Evolutionary conservation across 192 early-diverging fungal genomes (phyloP).

Genomic region (Coemansia sp.): DNA sequence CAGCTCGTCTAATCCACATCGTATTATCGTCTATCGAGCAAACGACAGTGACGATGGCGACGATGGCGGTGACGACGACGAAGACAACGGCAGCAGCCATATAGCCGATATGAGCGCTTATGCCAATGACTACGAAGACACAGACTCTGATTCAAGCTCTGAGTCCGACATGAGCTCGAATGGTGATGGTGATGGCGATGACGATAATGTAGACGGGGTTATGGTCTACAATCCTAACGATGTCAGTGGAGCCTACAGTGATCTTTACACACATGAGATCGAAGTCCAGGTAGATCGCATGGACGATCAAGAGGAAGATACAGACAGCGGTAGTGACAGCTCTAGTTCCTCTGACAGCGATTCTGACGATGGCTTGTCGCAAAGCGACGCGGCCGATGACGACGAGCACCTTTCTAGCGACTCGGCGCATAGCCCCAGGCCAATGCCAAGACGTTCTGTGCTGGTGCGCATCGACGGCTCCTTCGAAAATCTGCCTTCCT

Average conservation of each 20-base stretch:
- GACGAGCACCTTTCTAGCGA: background rate
- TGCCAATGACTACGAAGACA: background rate
- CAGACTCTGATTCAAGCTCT: background rate
- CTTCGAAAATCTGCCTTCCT: slow-evolving; percentile 28
- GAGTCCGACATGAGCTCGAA: background rate
- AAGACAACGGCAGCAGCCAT: slow-evolving; percentile 7
- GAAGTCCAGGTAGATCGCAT: background rate
- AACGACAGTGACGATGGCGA: background rate
- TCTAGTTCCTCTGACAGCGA: slow-evolving; percentile 11
- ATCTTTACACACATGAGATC: background rate
- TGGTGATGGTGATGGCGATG: background rate
- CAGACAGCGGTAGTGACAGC: slow-evolving; percentile 4
- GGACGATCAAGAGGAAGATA: slow-evolving; percentile 21
- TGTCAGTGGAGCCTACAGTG: slow-evolving; percentile 8
- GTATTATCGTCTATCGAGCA: background rate
- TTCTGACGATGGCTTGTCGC: background rate
- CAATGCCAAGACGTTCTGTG: slow-evolving; percentile 5
- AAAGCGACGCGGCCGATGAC: too few relatives aligned
- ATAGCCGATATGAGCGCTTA: background rate
- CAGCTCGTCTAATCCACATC: background rate
- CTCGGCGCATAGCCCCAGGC: background rate
- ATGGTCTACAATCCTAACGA: background rate
- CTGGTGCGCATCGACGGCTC: slow-evolving; percentile 1
- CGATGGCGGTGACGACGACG: background rate
- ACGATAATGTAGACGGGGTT: background rate